Base-by-base conservation (phyloP, 169 alveolate genomes). In the Eimeria zaria region DNA sequence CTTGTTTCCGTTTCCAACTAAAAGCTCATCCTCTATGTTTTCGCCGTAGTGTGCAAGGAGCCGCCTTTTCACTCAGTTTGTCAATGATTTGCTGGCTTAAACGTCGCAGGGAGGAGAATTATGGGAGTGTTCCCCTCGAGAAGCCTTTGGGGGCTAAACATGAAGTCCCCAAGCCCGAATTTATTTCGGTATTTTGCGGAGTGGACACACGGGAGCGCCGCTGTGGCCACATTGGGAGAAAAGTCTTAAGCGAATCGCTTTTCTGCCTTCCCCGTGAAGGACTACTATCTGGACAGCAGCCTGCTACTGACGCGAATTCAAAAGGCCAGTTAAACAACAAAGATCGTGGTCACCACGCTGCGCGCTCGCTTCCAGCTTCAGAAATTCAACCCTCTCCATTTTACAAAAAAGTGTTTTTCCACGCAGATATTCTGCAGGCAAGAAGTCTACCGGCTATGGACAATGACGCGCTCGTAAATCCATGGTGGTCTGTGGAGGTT, bases 361-460 rank as follows among this genome's bases (percentile, higher is more conserved):
- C 22, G 27, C 39, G 64, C 7, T 27, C 69, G 5, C 93, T 12
- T 27, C 87, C 24, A 76, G 6, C 64, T 46, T 76, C 87, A 14
- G 24, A 36, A 27, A 41, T 44, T 27, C n/a, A 36, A 48, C 74
- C n/a, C 12, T 90, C 95, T 9, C 96, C 96, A 16, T 78, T 74
- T 62, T 91, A 78, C 84, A 51, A 60, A n/a, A 53, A 55, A 18
- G 91, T 91, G 39, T 91, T 58, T 58, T 78, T 91, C 58, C 96
- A 91, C 71, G 67, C 39, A 12, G 96, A 91, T 30, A 78, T 91
- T 62, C 96, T 91, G 33, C 96, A 91, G 58, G 96, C 96, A 5
- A 48, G 96, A 67, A 91, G 73, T 51, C 84, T 91, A 9, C 96
- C 96, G 24, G 90, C 96, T 27, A 36, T 78, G 84, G 96, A 91